Conservation (phyloP, 805 yeast genomes). For the Ogataea pilisensis region DNA sequence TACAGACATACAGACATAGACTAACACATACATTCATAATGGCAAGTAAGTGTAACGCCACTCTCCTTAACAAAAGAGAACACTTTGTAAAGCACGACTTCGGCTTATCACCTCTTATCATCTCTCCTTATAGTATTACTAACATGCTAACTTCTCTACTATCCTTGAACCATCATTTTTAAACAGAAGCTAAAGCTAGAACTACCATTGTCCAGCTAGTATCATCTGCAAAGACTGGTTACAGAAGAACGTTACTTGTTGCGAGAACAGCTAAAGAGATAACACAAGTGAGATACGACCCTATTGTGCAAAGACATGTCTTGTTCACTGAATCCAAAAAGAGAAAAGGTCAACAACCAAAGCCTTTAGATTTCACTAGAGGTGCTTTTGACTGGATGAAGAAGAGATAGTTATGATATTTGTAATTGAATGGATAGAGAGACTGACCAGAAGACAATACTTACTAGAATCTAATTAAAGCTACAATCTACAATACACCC, state of each 20-base stretch:
- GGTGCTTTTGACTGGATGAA: constrained; percentile 36
- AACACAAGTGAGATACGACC: constrained; percentile 82
- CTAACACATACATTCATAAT: not conserved
- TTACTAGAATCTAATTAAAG: too few species aligned
- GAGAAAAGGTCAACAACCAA: constrained; percentile 61
- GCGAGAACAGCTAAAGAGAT: constrained; percentile 80
- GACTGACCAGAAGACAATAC: too few species aligned
- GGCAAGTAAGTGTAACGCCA: constrained; percentile 2
- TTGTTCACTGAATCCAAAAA: constrained; percentile 84
- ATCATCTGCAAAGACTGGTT: constrained; percentile 90
- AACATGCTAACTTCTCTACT: not conserved
- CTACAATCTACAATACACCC: too few species aligned
- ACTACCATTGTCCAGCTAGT: constrained; percentile 79
- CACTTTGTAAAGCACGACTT: too few species aligned
- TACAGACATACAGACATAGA: too few species aligned
- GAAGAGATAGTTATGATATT: constrained; percentile 14
- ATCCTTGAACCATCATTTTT: not conserved
- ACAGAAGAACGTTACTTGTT: constrained; percentile 70
- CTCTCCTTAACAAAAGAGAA: not conserved
- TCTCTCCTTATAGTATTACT: too few species aligned
- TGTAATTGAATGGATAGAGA: not conserved
- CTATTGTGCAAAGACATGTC: constrained; percentile 85
- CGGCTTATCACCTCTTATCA: too few species aligned
- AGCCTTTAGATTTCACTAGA: constrained; percentile 46
- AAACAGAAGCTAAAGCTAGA: constrained; percentile 61